A percentile compares a stretch with the other conserved stretches of the same genome.
These are phyloP conservation scores for Fusarium succisae DNA, from an alignment of 2,329 filamentous ascomycete species.

Conservation along the genomic window DNA sequence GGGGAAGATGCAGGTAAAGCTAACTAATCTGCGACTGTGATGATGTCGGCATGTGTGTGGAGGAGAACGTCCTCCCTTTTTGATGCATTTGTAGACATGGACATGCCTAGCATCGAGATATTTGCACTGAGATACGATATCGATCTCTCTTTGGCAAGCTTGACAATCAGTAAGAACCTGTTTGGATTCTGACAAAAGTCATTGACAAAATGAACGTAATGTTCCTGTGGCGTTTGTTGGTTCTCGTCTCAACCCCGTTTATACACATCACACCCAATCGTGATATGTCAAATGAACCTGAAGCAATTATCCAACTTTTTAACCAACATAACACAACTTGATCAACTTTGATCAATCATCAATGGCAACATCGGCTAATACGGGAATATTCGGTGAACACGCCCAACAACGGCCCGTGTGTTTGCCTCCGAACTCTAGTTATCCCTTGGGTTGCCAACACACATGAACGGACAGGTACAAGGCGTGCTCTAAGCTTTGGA, in stretches of 20 bases:
- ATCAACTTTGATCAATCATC: slow-evolving; percentile 12
- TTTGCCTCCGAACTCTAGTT: slow-evolving; percentile 10
- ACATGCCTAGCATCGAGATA: background rate
- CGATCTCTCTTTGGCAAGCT: background rate
- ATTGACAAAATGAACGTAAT: too few relatives aligned
- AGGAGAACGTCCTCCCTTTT: slow-evolving; percentile 22
- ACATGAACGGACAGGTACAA: slow-evolving; percentile 13
- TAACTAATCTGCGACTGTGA: slow-evolving; percentile 2
- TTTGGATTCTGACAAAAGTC: background rate
- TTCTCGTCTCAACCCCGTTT: background rate
- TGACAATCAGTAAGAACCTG: background rate
- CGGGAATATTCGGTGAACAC: slow-evolving; percentile 12
- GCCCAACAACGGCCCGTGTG: slow-evolving; percentile 37
- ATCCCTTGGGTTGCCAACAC: slow-evolving; percentile 17
- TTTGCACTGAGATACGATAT: background rate
- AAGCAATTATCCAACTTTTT: slow-evolving; percentile 18
- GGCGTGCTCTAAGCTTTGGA: slow-evolving; percentile 1
- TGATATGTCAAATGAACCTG: slow-evolving; percentile 17
- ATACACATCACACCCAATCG: background rate
- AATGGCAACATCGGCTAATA: slow-evolving; percentile 12
- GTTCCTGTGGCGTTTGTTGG: background rate
- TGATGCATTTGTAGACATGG: slow-evolving; percentile 1
- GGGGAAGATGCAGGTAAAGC: slow-evolving; percentile 31
- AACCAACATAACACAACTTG: background rate
- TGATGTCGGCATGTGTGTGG: slow-evolving; percentile 30